These are phyloP conservation scores for Magnaporthiopsis poae DNA, from an alignment of 2,329 filamentous ascomycete genomes.

Conservation along the genomic window DNA sequence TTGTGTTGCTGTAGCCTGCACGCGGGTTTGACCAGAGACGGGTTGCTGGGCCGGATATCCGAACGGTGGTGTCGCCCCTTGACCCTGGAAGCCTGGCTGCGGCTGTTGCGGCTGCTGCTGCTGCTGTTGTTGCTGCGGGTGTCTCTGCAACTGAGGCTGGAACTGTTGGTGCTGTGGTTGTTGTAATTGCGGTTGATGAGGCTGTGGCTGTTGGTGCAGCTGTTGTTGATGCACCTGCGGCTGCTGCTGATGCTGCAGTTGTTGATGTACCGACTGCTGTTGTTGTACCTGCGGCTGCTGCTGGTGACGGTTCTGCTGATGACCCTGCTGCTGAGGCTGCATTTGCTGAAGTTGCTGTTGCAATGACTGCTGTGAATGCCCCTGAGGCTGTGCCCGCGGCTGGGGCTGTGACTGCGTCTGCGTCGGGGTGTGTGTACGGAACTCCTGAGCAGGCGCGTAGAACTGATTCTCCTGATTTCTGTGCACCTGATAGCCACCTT, in stretches of 20 bases:
- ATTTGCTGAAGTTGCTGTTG: background rate
- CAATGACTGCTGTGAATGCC: background rate
- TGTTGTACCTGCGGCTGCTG: slow-evolving; percentile 3
- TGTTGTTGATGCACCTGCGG: background rate
- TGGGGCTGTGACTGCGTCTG: background rate
- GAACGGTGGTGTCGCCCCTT: background rate
- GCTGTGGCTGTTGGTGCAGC: background rate
- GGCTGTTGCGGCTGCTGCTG: slow-evolving; percentile 16
- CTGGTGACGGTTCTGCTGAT: background rate
- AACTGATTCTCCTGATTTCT: background rate
- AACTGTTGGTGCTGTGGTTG: background rate
- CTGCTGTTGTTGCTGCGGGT: slow-evolving; percentile 15
- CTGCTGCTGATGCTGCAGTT: background rate
- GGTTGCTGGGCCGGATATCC: background rate
- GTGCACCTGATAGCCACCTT: slow-evolving; percentile 1
- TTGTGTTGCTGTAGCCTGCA: slow-evolving; percentile 3
- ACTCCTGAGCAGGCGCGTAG: slow-evolving; percentile 1
- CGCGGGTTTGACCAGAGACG: background rate
- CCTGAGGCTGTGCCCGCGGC: background rate
- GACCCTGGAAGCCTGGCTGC: slow-evolving; percentile 3
- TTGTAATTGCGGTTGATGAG: background rate
- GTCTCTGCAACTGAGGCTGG: slow-evolving; percentile 11
- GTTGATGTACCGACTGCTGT: background rate
- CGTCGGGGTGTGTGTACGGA: slow-evolving; percentile 1
- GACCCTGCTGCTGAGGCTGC: background rate